Conservation (phyloP, 108 stramenopile species). For the Aurantiochytrium sp. region DNA sequence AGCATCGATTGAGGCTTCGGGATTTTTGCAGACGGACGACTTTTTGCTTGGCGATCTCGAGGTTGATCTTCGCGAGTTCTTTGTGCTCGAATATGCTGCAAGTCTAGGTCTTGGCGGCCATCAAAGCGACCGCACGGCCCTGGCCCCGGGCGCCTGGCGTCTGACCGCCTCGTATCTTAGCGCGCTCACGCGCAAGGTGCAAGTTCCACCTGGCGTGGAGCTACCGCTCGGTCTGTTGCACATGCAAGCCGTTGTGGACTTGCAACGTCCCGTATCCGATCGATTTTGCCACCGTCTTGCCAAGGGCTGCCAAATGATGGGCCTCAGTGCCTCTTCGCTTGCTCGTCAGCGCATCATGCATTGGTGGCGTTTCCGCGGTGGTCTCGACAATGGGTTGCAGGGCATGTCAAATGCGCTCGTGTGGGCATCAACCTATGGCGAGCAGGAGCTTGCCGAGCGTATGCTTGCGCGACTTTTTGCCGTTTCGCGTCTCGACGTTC, state of each 20-base stretch:
- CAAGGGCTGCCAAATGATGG: not conserved
- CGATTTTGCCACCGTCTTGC: not conserved
- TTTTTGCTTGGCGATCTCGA: conserved; percentile 9
- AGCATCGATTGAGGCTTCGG: not conserved
- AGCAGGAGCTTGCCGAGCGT: not conserved
- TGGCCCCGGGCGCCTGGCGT: not conserved
- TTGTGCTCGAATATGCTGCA: not conserved
- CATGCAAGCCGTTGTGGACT: not conserved
- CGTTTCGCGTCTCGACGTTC: not conserved
- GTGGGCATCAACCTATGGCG: not conserved
- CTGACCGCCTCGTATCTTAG: not conserved
- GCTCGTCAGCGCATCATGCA: not conserved
- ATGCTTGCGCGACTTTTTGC: not conserved
- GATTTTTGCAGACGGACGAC: not conserved
- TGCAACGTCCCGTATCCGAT: not conserved
- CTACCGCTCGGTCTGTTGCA: not conserved
- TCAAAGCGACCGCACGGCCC: not conserved
- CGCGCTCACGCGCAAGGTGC: not conserved
- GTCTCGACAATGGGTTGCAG: not conserved
- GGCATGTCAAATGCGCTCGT: not conserved
- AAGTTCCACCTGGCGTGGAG: not conserved
- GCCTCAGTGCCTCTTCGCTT: not conserved
- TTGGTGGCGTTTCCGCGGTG: not conserved
- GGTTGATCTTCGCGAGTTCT: not conserved
- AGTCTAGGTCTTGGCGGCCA: not conserved